These are phyloP conservation scores for Talaromyces albobiverticillius DNA, from an alignment of 2,329 filamentous ascomycete species.

Conservation along the genomic window DNA sequence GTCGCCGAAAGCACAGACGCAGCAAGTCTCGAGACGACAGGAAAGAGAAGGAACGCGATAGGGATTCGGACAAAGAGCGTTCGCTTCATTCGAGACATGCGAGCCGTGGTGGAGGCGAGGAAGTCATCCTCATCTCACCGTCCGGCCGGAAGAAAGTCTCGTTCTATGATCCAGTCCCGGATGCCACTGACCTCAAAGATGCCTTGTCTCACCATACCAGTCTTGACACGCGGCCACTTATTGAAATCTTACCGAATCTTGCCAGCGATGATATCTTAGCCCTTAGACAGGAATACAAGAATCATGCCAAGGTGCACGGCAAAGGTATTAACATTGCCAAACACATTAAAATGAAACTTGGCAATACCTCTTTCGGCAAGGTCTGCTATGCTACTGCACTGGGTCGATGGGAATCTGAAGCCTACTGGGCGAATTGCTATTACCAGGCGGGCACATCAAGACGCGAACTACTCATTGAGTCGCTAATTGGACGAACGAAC, in stretches of 20 bases:
- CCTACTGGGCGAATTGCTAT: conserved; percentile 98
- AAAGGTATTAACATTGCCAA: conserved; percentile 52
- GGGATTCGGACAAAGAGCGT: conserved; percentile 18
- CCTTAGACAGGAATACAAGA: conserved; percentile 86
- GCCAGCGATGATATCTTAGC: conserved; percentile 85
- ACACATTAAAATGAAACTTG: conserved; percentile 46
- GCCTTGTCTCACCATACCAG: conserved; percentile 67
- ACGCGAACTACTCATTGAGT: conserved; percentile 87
- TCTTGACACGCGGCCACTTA: conserved; percentile 68
- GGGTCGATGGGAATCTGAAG: conserved; percentile 87
- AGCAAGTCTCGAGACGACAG: conserved; percentile 17
- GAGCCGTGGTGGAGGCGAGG: conserved; percentile 28
- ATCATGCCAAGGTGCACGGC: conserved; percentile 66
- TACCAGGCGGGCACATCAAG: conserved; percentile 84
- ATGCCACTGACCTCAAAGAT: conserved; percentile 71
- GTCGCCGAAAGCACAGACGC: conserved; percentile 7
- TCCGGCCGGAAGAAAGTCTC: conserved; percentile 59
- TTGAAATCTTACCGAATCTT: conserved; percentile 79
- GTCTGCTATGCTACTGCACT: conserved; percentile 86
- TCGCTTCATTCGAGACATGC: conserved; percentile 26
- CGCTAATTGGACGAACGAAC: conserved; percentile 85
- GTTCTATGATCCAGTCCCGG: conserved; percentile 81
- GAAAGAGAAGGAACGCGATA: conserved; percentile 1
- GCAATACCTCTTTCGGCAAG: conserved; percentile 69
- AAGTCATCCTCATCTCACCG: conserved; percentile 42